Evolutionary conservation across 2,329 filamentous ascomycete genomes (phyloP).

Genomic region (Endoconidiophora polonica): DNA sequence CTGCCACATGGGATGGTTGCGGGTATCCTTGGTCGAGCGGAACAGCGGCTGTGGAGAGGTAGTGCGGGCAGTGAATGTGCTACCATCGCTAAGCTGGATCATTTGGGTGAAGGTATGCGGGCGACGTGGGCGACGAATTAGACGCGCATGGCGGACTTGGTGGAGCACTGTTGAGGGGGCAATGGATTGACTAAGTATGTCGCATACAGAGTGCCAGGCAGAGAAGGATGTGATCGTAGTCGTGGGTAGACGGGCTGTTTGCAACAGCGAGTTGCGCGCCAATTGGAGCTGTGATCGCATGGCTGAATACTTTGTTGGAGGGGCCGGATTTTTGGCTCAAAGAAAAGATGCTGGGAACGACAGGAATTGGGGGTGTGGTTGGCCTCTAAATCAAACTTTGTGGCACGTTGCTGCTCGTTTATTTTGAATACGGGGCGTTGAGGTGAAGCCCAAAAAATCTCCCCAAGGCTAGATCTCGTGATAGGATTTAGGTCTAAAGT

Average conservation of each 20-base stretch:
- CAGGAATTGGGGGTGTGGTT: too few relatives aligned
- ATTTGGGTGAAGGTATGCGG: constrained; percentile 98
- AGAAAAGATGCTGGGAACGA: background rate
- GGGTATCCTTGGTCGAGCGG: constrained; percentile 58
- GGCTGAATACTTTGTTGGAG: background rate
- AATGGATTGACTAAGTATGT: constrained; percentile 16
- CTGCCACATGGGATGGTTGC: constrained; percentile 86
- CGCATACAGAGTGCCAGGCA: constrained; percentile 10
- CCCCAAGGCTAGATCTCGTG: constrained; percentile 3
- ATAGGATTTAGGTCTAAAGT: constrained; percentile 4
- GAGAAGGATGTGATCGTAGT: constrained; percentile 14
- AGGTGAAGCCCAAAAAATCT: constrained; percentile 4
- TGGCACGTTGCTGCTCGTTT: too few relatives aligned
- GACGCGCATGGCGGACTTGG: constrained; percentile 64
- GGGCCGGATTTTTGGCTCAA: background rate
- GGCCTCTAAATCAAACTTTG: too few relatives aligned
- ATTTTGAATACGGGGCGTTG: too few relatives aligned
- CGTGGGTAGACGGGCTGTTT: constrained; percentile 19
- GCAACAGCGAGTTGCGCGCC: constrained; percentile 13
- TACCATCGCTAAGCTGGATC: constrained; percentile 80
- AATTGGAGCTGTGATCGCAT: constrained; percentile 13
- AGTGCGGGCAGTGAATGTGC: constrained; percentile 63
- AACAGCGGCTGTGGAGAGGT: constrained; percentile 50
- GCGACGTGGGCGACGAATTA: constrained; percentile 72
- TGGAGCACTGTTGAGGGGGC: constrained; percentile 17